Conservation (phyloP, 2,329 filamentous ascomycete genomes). For the Colletotrichum sp. region DNA sequence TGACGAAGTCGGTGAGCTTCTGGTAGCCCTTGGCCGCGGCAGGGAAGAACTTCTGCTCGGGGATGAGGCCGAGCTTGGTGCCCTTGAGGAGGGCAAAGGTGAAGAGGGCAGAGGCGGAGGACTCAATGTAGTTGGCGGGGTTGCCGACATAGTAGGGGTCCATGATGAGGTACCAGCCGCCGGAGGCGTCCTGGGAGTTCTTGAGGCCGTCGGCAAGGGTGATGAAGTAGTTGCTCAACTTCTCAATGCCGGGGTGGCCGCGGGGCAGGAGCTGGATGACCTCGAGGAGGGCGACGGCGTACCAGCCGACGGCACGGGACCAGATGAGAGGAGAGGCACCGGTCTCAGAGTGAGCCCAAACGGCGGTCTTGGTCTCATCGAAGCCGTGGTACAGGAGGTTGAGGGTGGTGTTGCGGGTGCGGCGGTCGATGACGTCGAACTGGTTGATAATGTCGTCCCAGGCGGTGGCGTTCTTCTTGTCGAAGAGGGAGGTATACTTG, state of each 20-base stretch:
- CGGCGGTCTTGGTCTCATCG: constrained; percentile 50
- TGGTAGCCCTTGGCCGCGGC: constrained; percentile 37
- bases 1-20: constrained; percentile 50
- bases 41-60: constrained; percentile 41
- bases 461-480: constrained; percentile 42
- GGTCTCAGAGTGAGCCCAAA: constrained; percentile 55
- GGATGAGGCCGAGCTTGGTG: constrained; percentile 30
- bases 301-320: constrained; percentile 60
- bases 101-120: constrained; percentile 64
- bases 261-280: constrained; percentile 50
- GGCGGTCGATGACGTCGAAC: constrained; percentile 48
- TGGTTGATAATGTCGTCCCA: constrained; percentile 51
- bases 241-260: constrained; percentile 37
- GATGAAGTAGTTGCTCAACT: constrained; percentile 43
- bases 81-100: constrained; percentile 50
- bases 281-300: constrained; percentile 55
- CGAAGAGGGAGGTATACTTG: constrained; percentile 41
- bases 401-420: constrained; percentile 42
- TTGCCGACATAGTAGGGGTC: constrained; percentile 48
- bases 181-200: constrained; percentile 43
- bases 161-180: constrained; percentile 66
- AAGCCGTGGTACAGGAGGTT: constrained; percentile 60
- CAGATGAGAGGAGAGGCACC: constrained; percentile 59
- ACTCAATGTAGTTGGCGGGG: constrained; percentile 65
- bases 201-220: constrained; percentile 47